Base-by-base conservation (phyloP, 192 early-diverging fungal genomes). In the Gigaspora rosea region DNA sequence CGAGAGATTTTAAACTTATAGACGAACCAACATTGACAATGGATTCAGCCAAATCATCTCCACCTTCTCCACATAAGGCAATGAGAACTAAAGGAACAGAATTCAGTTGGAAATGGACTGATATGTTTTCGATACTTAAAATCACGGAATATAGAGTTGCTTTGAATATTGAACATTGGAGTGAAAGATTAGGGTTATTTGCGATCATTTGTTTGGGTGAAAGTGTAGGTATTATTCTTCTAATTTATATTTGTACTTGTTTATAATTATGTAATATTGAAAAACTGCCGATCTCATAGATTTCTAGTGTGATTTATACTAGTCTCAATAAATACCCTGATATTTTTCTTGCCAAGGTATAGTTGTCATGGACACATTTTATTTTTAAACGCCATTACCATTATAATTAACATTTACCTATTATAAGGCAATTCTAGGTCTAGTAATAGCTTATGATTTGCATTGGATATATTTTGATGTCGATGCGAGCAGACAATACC, bases 391-490 rank as follows among this genome's bases (percentile, higher is more conserved):
- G 27, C 22, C 3, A 48, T 20, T 13, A 22, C 36, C 13, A 27
- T 50, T 20, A 16, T 13, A 15, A 50, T 50, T 50, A 16, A 27
- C 5, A 49, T 68, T 5, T 50, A 22, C 1, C 11, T 69, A 8
- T 41, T 69, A 20, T 36, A n/a, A 74, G 65, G 81, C 83, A 9
- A 36, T 78, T 22, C 35, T 80, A 58, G 82, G 82, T 22, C 50
- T 83, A 49, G 15, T 83, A 35, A 68, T 84, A 33, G 83, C 83
- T 9, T 84, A 84, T 57, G 63, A 51, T 61, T 65, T 83, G 32
- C 83, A 83, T 57, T 83, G 82, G 82, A 80, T 83, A 54, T 83
- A 83, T 67, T 83, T 81, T 75, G 80, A 83, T 61, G 81, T 83
- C 15, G 82, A 83, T 49, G 82, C 82, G 13, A 73, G 69, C 47